Base-by-base conservation (phyloP, 495 filamentous ascomycete genomes). In the Pseudoneurospora amorphoporcata region DNA sequence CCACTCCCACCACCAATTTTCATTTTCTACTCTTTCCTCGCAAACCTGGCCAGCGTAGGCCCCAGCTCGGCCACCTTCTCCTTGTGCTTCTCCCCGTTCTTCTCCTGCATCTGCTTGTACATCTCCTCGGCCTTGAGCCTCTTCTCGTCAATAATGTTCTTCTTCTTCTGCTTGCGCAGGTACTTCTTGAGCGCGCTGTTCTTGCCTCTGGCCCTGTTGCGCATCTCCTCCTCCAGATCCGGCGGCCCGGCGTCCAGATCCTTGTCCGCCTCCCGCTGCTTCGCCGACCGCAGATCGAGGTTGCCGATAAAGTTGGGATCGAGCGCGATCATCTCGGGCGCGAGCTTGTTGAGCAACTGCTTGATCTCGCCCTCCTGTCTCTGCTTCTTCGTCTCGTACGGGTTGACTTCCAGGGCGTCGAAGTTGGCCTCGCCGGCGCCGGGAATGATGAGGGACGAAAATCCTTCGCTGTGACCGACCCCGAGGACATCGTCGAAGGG, bases 361-460 rank as follows among this genome's bases (percentile, higher is more conserved):
- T 90, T 91, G 74, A 99, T 94, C 79, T 99, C 95, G n/a, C 85
- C 87, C 80, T 99, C 95, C 81, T 95, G 94, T 76, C 95, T 88
- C 83, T 98, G 93, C 80, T 96, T 95, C 72, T 87, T 88, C 72
- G 91, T 97, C 82, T 98, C 96, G 86, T 95, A 98, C n/a, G 96
- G 95, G 83, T 99, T 99, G 71, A 90, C 84, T 80, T 98, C 96
- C 14, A 97, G 85, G 3, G 94, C 91, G 81, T 99, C 95, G 81
- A 93, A 98, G 86, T 98, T 98, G 68, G 95, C 91, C 82, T 99
- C 95, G 71, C 95, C 95, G 19, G 95, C 92, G 37, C 95, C 95
- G 38, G 95, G 95, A 29, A 98, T 88, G 77, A 98, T 87, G 69
- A 98, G 86, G 70, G 91, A 94, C 61, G 90, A 91, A 82, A 98